Base-by-base conservation (phyloP, 768 basidiomycete species). In the Boletus subcaerulescens region DNA sequence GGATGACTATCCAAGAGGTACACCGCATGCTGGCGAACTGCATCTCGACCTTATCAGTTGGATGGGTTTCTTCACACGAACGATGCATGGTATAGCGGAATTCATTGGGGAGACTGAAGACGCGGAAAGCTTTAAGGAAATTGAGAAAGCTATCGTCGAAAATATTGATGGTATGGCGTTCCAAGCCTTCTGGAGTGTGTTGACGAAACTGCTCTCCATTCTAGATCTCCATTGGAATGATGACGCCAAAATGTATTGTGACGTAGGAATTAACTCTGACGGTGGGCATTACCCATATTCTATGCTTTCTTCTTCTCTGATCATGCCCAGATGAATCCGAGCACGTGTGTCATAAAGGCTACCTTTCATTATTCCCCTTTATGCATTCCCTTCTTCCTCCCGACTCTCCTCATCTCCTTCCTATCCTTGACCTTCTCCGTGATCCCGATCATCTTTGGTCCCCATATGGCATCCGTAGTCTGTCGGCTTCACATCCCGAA, bases 31-130 rank as follows among this genome's bases (percentile, higher is more conserved):
- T 2, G 95, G 96, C 46, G 95, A 98, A 73, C 76, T 98, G 45
- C 95, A 98, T 69, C 70, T 98, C 55, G 95, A 98, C 71, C 73
- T 98, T 53, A 91, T 94, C 59, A 88, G 89, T 31, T 98, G 95
- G 95, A 92, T 98, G 86, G 95, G 83, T 4, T 97, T 93, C 77
- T 98, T 98, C 72, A 83, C 91, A 33, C 78, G 88, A 60, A 98
- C 95, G 29, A 98, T 98, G 95, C 81, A 78, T 49, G 89, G 89
- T 45, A 89, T 98, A 53, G 88, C 95, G 0, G 85, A 82, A 55
- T 96, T 89, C 67, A 76, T 96, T 15, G 93, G 89, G 2, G 89
- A 96, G 70, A 74, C 70, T n/a, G 92, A 95, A 32, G 95, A 98
- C 64, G 82, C 80, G 50, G 72, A 74, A n/a, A 86, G 86, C 29